A percentile compares a stretch with the other conserved stretches of the same genome.
These are phyloP conservation scores for Erysiphe pulchra DNA, from an alignment of 2,329 filamentous ascomycete genomes.

Conservation along the genomic window DNA sequence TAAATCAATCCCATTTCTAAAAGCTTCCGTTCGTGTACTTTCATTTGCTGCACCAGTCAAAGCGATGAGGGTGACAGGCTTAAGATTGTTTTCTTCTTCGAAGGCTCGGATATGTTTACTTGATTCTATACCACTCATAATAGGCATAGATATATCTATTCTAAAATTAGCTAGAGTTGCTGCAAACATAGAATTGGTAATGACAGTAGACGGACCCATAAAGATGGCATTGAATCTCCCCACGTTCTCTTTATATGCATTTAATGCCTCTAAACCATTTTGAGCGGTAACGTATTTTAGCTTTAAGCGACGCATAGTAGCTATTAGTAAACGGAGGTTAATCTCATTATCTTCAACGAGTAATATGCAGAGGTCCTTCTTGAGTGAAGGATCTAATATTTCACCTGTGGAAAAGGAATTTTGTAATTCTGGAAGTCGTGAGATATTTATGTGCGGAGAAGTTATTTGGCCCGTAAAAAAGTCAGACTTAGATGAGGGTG, in stretches of 20 bases:
- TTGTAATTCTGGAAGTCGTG: too few species aligned
- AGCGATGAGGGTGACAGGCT: slow-evolving; percentile 22
- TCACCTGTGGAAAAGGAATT: background rate
- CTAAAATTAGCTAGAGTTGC: background rate
- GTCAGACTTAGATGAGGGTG: too few species aligned
- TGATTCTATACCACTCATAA: slow-evolving; percentile 24
- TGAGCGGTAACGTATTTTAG: slow-evolving; percentile 15
- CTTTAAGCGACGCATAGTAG: slow-evolving; percentile 12
- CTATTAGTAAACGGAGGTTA: slow-evolving; percentile 14
- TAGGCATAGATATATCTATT: slow-evolving; percentile 27
- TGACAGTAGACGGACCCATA: slow-evolving; percentile 17
- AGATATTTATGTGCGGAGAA: too few species aligned
- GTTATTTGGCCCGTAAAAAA: too few species aligned
- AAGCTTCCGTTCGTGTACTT: slow-evolving; percentile 22
- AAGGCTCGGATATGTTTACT: slow-evolving; percentile 23
- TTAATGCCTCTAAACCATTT: slow-evolving; percentile 23
- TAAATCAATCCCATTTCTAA: slow-evolving; percentile 25
- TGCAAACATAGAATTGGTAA: background rate
- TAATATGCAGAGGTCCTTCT: slow-evolving; percentile 10
- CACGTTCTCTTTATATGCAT: slow-evolving; percentile 12
- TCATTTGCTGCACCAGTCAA: slow-evolving; percentile 25
- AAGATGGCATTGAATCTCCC: slow-evolving; percentile 19
- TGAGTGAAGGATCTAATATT: background rate
- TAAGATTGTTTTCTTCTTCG: slow-evolving; percentile 18
- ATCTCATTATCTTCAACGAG: slow-evolving; percentile 19